Conservation (phyloP, 257 asterid genomes). For the Nicotiana knightiana region DNA sequence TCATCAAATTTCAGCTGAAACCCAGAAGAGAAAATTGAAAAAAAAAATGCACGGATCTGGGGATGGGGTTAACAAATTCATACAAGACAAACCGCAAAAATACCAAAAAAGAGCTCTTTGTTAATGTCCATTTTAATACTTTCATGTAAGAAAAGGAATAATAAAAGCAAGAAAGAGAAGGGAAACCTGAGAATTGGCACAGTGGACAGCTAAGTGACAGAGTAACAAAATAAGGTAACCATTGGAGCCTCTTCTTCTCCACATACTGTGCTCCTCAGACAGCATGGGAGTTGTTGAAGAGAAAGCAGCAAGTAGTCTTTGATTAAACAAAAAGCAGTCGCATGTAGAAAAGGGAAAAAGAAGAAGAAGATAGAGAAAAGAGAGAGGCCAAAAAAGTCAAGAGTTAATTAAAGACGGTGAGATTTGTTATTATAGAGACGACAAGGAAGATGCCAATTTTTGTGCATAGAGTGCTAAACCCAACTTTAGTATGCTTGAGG, state of each 20-base stretch:
- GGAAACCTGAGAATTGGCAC: conserved; percentile 66
- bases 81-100: not conserved
- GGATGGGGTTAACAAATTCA: not conserved
- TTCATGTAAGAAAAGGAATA: not conserved
- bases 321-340: not conserved
- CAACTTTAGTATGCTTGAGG: not conserved
- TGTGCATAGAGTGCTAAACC: conserved; percentile 4
- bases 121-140: no score
- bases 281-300: conserved; percentile 18
- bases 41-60: conserved; percentile 25
- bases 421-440: conserved; percentile 1
- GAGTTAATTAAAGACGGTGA: not conserved
- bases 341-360: not conserved
- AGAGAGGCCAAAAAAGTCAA: not conserved
- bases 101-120: not conserved
- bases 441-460: conserved; percentile 17
- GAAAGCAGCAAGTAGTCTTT: not conserved
- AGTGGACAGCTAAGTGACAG: conserved; percentile 23
- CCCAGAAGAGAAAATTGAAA: not conserved
- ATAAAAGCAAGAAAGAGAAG: not conserved
- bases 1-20: conserved; percentile 22
- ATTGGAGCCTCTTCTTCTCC: conserved; percentile 18
- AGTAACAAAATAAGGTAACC: conserved; percentile 13
- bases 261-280: conserved; percentile 30
- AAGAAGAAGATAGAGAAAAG: conserved; percentile 6